Evolutionary conservation across 192 early-diverging fungal species (phyloP).

Genomic region (Coemansia sp.): DNA sequence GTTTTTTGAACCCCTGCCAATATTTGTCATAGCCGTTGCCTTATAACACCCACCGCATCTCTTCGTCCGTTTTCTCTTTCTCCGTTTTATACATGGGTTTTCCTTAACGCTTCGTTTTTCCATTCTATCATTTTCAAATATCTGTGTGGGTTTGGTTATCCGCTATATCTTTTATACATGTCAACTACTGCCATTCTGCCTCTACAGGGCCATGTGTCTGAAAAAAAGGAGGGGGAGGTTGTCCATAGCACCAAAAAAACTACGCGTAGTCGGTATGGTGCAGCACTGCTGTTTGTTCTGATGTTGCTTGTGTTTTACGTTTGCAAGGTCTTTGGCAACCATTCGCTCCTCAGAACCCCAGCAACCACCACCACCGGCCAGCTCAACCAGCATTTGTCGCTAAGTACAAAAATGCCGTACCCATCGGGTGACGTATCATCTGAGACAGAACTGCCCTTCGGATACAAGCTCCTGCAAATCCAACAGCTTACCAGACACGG

Average conservation of each 20-base stretch:
- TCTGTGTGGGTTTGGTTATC: too few species aligned
- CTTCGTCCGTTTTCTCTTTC: too few species aligned
- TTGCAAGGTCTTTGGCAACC: not conserved
- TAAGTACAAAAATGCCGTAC: constrained; percentile 48
- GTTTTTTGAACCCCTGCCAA: too few species aligned
- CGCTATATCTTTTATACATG: not conserved
- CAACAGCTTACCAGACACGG: constrained; percentile 41
- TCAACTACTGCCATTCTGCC: not conserved
- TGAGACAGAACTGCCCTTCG: not conserved
- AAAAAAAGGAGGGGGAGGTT: not conserved
- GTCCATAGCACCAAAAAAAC: not conserved
- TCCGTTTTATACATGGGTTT: too few species aligned
- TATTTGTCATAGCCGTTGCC: too few species aligned
- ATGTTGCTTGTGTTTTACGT: not conserved
- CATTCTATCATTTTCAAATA: too few species aligned
- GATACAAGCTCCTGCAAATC: constrained; percentile 29
- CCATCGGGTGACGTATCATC: not conserved
- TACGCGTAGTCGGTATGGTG: not conserved
- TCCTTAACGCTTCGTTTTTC: too few species aligned
- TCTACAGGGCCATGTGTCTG: not conserved
- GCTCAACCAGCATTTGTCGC: constrained; percentile 14
- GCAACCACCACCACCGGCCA: not conserved
- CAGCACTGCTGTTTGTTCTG: not conserved
- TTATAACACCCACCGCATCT: too few species aligned
- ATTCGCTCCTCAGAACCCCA: not conserved